Conservation (phyloP, 768 basidiomycete genomes). For the Collybia sp. region DNA sequence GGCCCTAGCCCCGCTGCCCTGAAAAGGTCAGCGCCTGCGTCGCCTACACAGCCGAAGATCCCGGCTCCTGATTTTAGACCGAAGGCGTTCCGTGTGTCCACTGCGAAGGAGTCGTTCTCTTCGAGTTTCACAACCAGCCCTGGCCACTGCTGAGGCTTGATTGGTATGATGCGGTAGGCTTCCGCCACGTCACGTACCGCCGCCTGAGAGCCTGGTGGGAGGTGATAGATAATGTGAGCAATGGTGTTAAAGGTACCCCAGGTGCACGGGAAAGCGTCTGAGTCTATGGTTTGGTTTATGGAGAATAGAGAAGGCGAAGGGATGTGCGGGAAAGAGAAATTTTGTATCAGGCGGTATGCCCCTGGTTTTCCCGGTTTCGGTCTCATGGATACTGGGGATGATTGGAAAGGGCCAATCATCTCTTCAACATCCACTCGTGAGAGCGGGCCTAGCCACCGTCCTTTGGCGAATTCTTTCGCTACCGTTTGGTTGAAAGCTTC, state of each 20-base stretch:
- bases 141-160: conserved; percentile 7
- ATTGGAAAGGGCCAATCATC: conserved; percentile 21
- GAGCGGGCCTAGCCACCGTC: conserved; percentile 14
- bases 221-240: not conserved
- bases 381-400: conserved; percentile 19
- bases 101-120: too few relatives aligned
- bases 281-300: conserved; percentile 15
- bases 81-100: too few relatives aligned
- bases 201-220: conserved; percentile 7
- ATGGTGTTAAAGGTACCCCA: conserved; percentile 19
- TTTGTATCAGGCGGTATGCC: conserved; percentile 18
- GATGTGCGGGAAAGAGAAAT: conserved; percentile 15
- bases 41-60: too few relatives aligned
- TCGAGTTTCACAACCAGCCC: conserved; percentile 1
- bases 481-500: conserved; percentile 7
- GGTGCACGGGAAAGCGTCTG: conserved; percentile 24
- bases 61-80: too few relatives aligned
- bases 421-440: conserved; percentile 7
- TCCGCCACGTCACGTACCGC: conserved; percentile 9
- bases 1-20: too few relatives aligned
- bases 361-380: conserved; percentile 19
- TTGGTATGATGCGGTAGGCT: conserved; percentile 8
- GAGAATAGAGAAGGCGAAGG: conserved; percentile 4
- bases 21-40: too few relatives aligned
- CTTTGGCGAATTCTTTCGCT: conserved; percentile 5